A percentile compares a stretch with the other conserved stretches of the same genome.
These are phyloP conservation scores for Apiospora phragmitis DNA, from an alignment of 2,329 filamentous ascomycete species.

Conservation along the genomic window DNA sequence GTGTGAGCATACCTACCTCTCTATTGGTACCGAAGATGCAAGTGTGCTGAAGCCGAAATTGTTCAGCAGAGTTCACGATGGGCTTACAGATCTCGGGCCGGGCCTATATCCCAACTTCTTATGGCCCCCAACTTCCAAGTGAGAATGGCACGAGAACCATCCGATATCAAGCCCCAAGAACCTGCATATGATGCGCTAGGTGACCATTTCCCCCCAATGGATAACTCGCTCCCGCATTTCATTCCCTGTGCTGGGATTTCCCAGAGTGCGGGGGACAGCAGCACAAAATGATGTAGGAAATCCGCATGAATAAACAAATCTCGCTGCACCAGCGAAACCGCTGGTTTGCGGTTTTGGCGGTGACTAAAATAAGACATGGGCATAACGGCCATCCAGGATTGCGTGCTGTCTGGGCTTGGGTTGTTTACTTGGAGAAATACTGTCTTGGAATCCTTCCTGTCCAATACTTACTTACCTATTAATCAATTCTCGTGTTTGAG, in stretches of 20 bases:
- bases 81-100: background rate
- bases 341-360: slow-evolving; percentile 1
- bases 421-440: background rate
- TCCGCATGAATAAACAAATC: slow-evolving; percentile 9
- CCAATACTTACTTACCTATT: background rate
- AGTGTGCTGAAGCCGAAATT: background rate
- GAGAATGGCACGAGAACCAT: background rate
- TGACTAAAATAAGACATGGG: slow-evolving; percentile 11
- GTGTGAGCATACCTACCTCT: background rate
- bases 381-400: background rate
- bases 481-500: background rate
- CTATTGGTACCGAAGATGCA: background rate
- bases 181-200: background rate
- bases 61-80: background rate
- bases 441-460: background rate
- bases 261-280: background rate
- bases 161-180: background rate
- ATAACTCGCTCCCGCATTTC: background rate
- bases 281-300: background rate
- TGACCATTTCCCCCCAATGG: background rate
- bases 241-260: slow-evolving; percentile 2
- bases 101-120: background rate
- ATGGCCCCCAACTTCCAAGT: background rate
- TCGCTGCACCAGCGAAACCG: background rate
- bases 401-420: background rate